These are phyloP conservation scores for Collybiopsis luxurians DNA, from an alignment of 768 basidiomycete species.

Conservation along the genomic window DNA sequence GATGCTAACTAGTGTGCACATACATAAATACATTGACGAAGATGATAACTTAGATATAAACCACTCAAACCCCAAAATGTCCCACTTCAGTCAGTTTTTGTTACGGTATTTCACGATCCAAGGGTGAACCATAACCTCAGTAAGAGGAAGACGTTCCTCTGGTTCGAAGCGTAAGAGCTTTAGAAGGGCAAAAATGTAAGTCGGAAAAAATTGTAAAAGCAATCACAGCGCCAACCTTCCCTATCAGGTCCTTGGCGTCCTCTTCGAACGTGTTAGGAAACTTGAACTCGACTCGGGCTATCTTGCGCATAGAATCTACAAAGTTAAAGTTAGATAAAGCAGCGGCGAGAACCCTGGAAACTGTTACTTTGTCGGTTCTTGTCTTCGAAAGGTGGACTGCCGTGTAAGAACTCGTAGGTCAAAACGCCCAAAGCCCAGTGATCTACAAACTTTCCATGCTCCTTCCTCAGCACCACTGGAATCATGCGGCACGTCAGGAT, in stretches of 20 bases:
- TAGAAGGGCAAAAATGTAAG: not conserved
- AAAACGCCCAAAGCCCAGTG: not conserved
- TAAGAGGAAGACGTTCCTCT: not conserved
- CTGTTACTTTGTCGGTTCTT: conserved; percentile 53
- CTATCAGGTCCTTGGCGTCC: conserved; percentile 46
- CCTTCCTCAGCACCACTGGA: conserved; percentile 49
- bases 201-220: no score
- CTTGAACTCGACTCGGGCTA: conserved; percentile 56
- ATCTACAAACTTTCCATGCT: conserved; percentile 20
- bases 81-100: no score
- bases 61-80: no score
- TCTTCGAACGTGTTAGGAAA: conserved; percentile 37
- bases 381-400: conserved; percentile 75
- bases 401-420: conserved; percentile 57
- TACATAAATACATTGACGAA: no score
- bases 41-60: no score
- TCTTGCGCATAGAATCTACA: conserved; percentile 69
- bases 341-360: no score
- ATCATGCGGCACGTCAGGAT: no score
- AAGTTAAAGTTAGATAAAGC: no score
- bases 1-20: no score
- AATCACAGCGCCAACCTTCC: conserved; percentile 26
- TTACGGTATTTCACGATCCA: not conserved
- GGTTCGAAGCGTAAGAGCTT: not conserved
- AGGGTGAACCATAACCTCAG: not conserved